Base-by-base conservation (phyloP, 2,329 filamentous ascomycete genomes). In the Venturiaceae sp. region DNA sequence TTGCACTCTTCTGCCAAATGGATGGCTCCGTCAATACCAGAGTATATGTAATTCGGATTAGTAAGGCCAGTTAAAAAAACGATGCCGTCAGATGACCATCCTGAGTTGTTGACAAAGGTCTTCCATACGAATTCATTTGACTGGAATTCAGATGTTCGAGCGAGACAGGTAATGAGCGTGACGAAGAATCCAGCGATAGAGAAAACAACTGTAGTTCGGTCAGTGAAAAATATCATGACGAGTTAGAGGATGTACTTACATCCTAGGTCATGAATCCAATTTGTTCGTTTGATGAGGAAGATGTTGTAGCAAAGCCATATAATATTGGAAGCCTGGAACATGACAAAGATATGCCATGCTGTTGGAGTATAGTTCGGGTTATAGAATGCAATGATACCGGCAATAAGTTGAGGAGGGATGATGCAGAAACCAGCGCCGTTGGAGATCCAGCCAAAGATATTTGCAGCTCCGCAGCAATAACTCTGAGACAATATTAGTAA, bases 61-160 rank as follows among this genome's bases (percentile, higher is more conserved):
- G 5, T 73, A 66, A 79, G 82, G 2, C 81, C 81, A 0, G 78
- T 79, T 39, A 75, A 72, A 61, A 37, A 55, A 9, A 41, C 53
- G 32, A 55, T 23, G 34, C 53, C 32, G 32, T 55, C 53, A 11
- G 32, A 37, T 9, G 64, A 59, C 77, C 75, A 80, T 23, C 75
- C 78, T 0, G 76, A 79, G 60, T 74, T 75, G 66, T 80, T 81
- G 67, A 76, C 74, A 63, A 80, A 80, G 39, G 72, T 77, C 0
- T 75, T 73, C 63, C 80, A 81, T 62, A 81, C 78, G 65, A 80
- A 80, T 85, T 70, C 88, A 84, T 58, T 82, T 78, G 57, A 84
- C 80, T 0, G 86, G 85, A 61, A 32, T 82, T 81, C 66, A 86
- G 84, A 73, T 6, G 75, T 73, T 21, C 68, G 69, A 4, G 74